A percentile compares a stretch with the other conserved stretches of the same genome.
Evolutionary conservation across 805 yeast genomes (phyloP).

Genomic region (Tanozyma kutaoensis): DNA sequence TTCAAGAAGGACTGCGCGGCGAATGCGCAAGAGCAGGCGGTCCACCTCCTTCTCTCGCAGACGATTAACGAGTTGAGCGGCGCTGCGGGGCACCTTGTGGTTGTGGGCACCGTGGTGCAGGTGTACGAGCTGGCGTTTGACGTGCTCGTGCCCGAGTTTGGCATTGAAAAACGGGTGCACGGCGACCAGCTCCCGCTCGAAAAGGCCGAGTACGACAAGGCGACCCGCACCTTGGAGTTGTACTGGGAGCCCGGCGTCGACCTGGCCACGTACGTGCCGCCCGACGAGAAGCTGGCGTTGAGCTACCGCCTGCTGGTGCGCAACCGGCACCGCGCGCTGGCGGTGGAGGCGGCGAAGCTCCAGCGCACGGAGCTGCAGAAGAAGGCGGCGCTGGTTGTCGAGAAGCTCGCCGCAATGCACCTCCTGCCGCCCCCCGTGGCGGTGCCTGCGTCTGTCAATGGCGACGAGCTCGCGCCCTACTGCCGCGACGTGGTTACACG

Average conservation of each 20-base stretch:
- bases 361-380: constrained; percentile 27
- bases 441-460: constrained; percentile 9
- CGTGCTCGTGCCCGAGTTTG: constrained; percentile 82
- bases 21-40: constrained; percentile 88
- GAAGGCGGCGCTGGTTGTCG: constrained; percentile 28
- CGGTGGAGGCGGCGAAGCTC: constrained; percentile 55
- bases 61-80: constrained; percentile 64
- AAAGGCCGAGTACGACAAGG: constrained; percentile 83
- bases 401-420: constrained; percentile 36
- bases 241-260: constrained; percentile 92
- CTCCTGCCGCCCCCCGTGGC: constrained; percentile 33
- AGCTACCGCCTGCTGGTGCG: constrained; percentile 69
- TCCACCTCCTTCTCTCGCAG: constrained; percentile 75
- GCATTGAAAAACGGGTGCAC: constrained; percentile 90
- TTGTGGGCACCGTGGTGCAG: constrained; percentile 79
- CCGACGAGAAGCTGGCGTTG: constrained; percentile 71
- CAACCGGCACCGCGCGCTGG: constrained; percentile 62
- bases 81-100: constrained; percentile 66
- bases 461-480: constrained; percentile 37
- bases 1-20: constrained; percentile 92
- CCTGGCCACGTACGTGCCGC: constrained; percentile 81
- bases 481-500: constrained; percentile 43
- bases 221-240: constrained; percentile 54
- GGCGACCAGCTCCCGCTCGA: constrained; percentile 91
- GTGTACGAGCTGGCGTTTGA: constrained; percentile 96